A percentile compares a stretch with the other conserved stretches of the same genome.
Evolutionary conservation across 2,329 filamentous ascomycete species (phyloP).

Genomic region (Periconia sp.): DNA sequence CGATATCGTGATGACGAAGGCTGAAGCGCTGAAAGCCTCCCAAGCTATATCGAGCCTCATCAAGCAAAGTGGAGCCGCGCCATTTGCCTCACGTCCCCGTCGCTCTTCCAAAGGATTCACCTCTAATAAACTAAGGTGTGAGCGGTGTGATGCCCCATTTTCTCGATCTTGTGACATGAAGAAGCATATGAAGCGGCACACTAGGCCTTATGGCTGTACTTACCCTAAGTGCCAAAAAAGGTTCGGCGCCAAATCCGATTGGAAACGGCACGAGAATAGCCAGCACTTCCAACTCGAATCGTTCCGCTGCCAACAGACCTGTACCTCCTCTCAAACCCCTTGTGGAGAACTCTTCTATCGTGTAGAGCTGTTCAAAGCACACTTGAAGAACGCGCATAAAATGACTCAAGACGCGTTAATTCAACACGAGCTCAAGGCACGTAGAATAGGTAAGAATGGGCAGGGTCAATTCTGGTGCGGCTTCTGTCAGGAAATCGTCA

Average conservation of each 20-base stretch:
- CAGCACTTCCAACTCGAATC: constrained; percentile 75
- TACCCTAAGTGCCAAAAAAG: constrained; percentile 70
- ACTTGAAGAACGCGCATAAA: constrained; percentile 63
- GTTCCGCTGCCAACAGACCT: constrained; percentile 68
- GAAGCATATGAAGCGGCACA: constrained; percentile 85
- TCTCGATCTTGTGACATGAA: constrained; percentile 50
- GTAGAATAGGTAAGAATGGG: constrained; percentile 68
- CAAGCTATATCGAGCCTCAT: constrained; percentile 34
- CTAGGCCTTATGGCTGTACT: constrained; percentile 82
- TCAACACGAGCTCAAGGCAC: constrained; percentile 57
- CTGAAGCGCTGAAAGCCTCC: constrained; percentile 27
- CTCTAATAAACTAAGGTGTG: constrained; percentile 22
- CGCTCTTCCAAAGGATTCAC: constrained; percentile 17
- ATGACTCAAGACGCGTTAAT: constrained; percentile 33
- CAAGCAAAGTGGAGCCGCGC: constrained; percentile 21
- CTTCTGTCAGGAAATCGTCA: constrained; percentile 69
- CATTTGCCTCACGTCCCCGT: constrained; percentile 12
- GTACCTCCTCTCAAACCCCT: neutral
- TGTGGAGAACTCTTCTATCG: constrained; percentile 68
- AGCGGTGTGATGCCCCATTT: constrained; percentile 25
- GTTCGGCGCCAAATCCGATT: constrained; percentile 94
- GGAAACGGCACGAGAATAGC: constrained; percentile 86
- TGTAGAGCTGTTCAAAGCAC: constrained; percentile 64
- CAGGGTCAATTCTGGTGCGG: constrained; percentile 83
- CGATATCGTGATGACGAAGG: constrained; percentile 22